phyloP scores from a whole-genome alignment of 495 filamentous ascomycete species.

The Tricharina praecox region DNA sequence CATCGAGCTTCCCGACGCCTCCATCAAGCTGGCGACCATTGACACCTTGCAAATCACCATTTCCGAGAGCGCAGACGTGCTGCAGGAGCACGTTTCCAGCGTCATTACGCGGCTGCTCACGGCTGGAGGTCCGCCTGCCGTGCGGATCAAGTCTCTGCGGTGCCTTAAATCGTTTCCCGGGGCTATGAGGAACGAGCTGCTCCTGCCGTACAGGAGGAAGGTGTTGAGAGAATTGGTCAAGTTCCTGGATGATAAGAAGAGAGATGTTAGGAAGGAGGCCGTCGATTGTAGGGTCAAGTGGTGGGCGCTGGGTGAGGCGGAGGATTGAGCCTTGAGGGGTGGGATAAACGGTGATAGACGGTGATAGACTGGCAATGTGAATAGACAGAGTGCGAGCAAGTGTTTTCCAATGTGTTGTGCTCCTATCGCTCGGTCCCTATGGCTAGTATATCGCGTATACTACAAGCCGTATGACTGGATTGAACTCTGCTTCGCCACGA shows the following conservation, averaged over 20 bases:
- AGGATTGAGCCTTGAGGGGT: conserved; percentile 24
- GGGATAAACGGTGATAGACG: not conserved
- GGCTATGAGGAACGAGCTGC: conserved; percentile 30
- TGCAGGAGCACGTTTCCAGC: conserved; percentile 44
- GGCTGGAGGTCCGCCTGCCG: conserved; percentile 30
- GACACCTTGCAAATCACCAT: conserved; percentile 44
- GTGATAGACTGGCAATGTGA: not conserved
- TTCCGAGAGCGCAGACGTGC: conserved; percentile 36
- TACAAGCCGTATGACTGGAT: too few species aligned
- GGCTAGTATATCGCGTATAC: too few species aligned
- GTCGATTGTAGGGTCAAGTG: conserved; percentile 52
- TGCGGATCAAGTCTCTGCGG: conserved; percentile 37
- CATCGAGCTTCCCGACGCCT: conserved; percentile 42
- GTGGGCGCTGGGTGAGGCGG: conserved; percentile 48
- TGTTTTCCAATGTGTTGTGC: not conserved
- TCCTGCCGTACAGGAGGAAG: conserved; percentile 41
- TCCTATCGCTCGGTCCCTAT: too few species aligned
- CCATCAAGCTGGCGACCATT: conserved; percentile 47
- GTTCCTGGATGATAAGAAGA: conserved; percentile 49
- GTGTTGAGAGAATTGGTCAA: conserved; percentile 38
- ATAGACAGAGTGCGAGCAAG: not conserved
- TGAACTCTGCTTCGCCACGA: too few species aligned
- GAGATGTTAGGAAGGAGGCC: conserved; percentile 44
- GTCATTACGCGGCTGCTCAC: conserved; percentile 43
- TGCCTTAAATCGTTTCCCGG: conserved; percentile 41